These are phyloP conservation scores for Agastache rugosa DNA, from an alignment of 257 asterid species.

Conservation along the genomic window DNA sequence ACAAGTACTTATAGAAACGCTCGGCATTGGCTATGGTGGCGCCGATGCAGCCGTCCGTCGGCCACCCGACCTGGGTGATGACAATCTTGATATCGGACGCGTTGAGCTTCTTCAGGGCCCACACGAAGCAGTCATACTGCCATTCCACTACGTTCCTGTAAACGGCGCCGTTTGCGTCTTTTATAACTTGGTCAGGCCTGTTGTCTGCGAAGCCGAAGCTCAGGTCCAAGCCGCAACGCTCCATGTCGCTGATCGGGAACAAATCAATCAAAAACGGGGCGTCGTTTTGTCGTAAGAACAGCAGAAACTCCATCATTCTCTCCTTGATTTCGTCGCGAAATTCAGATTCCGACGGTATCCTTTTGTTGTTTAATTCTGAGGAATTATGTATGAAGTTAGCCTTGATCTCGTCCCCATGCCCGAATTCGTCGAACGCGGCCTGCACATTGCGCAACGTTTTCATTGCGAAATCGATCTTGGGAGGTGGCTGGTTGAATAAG, in stretches of 20 bases:
- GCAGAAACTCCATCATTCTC: not conserved
- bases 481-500: too few relatives aligned
- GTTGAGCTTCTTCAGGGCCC: constrained; percentile 44
- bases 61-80: constrained; percentile 50
- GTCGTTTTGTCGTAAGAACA: not conserved
- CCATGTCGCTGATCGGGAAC: constrained; percentile 28
- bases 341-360: constrained; percentile 54
- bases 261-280: constrained; percentile 31
- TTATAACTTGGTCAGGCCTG: not conserved
- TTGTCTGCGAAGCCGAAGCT: constrained; percentile 41
- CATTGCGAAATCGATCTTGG: too few relatives aligned
- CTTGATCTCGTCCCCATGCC: constrained; percentile 22
- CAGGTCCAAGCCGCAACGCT: not conserved
- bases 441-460: not conserved
- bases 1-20: constrained; percentile 39
- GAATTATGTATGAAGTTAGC: not conserved
- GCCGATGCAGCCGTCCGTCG: constrained; percentile 48
- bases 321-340: constrained; percentile 34
- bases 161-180: constrained; percentile 28
- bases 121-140: constrained; percentile 39
- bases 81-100: constrained; percentile 14
- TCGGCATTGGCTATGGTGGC: constrained; percentile 41
- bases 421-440: constrained; percentile 11
- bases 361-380: not conserved
- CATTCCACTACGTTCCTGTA: constrained; percentile 46